phyloP scores from a whole-genome alignment of 1,139 yeast species.

The Yamadazyma atmosphaerica region DNA sequence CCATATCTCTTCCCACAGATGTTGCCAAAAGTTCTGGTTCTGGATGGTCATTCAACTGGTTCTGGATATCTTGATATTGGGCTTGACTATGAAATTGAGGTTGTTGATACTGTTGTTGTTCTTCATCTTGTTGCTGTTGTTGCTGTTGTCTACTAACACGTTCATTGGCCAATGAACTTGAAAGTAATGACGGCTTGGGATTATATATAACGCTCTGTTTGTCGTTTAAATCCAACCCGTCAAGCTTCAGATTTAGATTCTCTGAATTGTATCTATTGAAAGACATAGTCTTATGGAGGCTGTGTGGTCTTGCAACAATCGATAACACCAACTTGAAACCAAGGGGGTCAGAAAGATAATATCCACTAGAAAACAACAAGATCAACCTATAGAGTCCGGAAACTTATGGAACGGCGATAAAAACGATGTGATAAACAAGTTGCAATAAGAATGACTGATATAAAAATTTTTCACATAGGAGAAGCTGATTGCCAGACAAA shows the following conservation, averaged over 20 bases:
- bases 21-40: slow-evolving; percentile 57
- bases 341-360: too few relatives aligned
- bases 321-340: too few relatives aligned
- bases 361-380: too few relatives aligned
- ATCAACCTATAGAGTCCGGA: too few relatives aligned
- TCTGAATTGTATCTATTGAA: slow-evolving; percentile 19
- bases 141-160: slow-evolving; percentile 2
- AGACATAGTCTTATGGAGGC: slow-evolving; percentile 8
- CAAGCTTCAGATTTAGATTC: slow-evolving; percentile 20
- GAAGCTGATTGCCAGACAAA: slow-evolving; percentile 1
- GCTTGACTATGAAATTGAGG: not conserved
- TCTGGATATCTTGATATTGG: not conserved
- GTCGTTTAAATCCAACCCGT: slow-evolving; percentile 13
- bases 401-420: too few relatives aligned
- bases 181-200: slow-evolving; percentile 16
- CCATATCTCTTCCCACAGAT: slow-evolving; percentile 52
- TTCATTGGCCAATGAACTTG: slow-evolving; percentile 18
- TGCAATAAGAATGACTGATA: slow-evolving; percentile 1
- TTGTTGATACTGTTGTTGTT: not conserved
- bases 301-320: too few relatives aligned
- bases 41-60: slow-evolving; percentile 33
- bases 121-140: not conserved
- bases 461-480: slow-evolving; percentile 2
- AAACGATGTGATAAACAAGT: not conserved
- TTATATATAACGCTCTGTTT: slow-evolving; percentile 3